These are phyloP conservation scores for Aotearoamyces nothofagi DNA, from an alignment of 2,329 filamentous ascomycete species.

Conservation along the genomic window DNA sequence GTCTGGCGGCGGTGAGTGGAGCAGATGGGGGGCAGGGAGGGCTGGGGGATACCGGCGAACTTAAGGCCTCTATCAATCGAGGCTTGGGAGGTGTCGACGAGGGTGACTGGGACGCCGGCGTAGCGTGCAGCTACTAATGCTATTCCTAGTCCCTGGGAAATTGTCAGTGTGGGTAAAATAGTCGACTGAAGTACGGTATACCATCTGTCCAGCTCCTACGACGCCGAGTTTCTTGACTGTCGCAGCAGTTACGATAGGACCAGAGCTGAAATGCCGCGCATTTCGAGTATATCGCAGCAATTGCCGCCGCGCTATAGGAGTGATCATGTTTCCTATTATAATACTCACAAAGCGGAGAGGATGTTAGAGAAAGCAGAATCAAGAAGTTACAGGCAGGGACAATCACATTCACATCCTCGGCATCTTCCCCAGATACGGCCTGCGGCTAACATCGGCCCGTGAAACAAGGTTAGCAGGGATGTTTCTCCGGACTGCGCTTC, in stretches of 20 bases:
- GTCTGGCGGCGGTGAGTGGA: conserved; percentile 33
- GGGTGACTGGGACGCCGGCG: conserved; percentile 67
- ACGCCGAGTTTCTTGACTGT: conserved; percentile 83
- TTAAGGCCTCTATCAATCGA: conserved; percentile 79
- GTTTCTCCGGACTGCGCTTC: conserved; percentile 1
- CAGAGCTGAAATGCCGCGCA: conserved; percentile 52
- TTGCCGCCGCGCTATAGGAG: conserved; percentile 12
- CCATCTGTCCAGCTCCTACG: conserved; percentile 92
- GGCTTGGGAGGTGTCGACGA: conserved; percentile 73
- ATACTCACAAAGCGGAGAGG: no score
- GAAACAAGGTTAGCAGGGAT: no score
- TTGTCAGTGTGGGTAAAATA: conserved; percentile 12
- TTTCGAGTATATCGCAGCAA: conserved; percentile 11
- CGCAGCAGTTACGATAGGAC: conserved; percentile 40
- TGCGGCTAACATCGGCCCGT: no score
- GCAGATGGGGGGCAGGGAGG: background rate
- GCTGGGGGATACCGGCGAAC: conserved; percentile 56
- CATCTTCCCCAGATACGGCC: no score
- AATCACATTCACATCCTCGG: no score
- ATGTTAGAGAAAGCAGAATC: no score
- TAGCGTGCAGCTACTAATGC: conserved; percentile 82
- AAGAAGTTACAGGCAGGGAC: no score
- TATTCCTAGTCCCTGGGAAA: conserved; percentile 72
- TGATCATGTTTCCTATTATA: conserved; percentile 15
- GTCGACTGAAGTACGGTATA: conserved; percentile 21